Base-by-base conservation (phyloP, 495 filamentous ascomycete genomes). In the Penicillium samsonianum region DNA sequence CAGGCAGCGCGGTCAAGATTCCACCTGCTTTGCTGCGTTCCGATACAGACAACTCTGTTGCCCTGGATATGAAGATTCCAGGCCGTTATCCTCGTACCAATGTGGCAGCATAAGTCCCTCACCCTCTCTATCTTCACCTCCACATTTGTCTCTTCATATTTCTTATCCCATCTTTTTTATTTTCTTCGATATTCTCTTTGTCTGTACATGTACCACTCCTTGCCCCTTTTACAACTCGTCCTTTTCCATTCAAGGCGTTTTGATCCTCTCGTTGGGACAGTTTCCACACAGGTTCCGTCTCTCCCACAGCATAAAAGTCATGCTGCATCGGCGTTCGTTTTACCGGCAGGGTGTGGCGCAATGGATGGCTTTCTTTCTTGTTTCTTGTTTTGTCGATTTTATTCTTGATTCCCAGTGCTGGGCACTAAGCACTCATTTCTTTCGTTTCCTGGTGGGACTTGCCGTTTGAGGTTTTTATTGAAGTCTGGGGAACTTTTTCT, bases 31-130 rank as follows among this genome's bases (percentile, higher is more conserved):
- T 64, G 25, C 60, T 44, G 25, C 68, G 60, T 19, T 51, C 65
- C 33, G 58, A 66, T 35, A 61, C 59, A 31, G 73, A 76, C 60
- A 67, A 63, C 45, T 70, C 67, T 25, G 43, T 63, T 10, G 69
- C 70, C 5, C 63, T 75, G 35, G 73, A 72, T 47, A 56, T 72
- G 62, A 66, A 70, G 45, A 75, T 78, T n/a, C 74, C 74, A 0
- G 74, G 74, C 19, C 69, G 65, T 42, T 78, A 55, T 48, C 74
- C 74, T 11, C 72, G 63, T 14, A 65, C 69, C 48, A 68, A 70
- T 58, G 62, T 74, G 52, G 59, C 67, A 0, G 70, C 67, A 48
- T 76, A 61, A 52, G 44, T 4, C 16, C 12, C 37, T 28, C 8
- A 19, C 20, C 12, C 28, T 47, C 8, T 20, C 38, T 41, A 25